Percentiles rank a stretch among this genome's conserved stretches.
phyloP scores from a whole-genome alignment of 257 asterid species.

The Striga asiatica region DNA sequence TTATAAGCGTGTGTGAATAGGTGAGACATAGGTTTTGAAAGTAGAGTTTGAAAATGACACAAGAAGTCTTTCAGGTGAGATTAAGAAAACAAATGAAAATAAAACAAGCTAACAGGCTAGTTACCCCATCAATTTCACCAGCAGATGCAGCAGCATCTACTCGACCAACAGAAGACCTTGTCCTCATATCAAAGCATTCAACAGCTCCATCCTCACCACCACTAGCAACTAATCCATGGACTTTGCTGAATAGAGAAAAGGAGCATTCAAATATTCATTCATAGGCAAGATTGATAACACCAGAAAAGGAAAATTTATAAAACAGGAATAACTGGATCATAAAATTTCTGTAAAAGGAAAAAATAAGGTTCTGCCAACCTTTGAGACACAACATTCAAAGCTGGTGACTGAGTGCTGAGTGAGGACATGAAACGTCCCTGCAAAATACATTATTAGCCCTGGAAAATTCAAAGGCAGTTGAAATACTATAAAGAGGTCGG shows the following conservation, averaged over 20 bases:
- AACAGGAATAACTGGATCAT: not conserved
- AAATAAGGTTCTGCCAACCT: slow-evolving; percentile 41
- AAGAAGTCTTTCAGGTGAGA: slow-evolving; percentile 1
- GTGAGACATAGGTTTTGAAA: too few relatives aligned
- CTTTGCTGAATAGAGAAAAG: slow-evolving; percentile 36
- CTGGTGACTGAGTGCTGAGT: slow-evolving; percentile 79
- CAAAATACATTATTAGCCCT: slow-evolving; percentile 11
- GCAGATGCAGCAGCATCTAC: slow-evolving; percentile 52
- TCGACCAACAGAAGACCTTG: slow-evolving; percentile 84
- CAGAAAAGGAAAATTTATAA: not conserved
- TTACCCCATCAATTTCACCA: slow-evolving; percentile 68
- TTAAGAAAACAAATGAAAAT: not conserved
- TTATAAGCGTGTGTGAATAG: too few relatives aligned
- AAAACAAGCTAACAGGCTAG: not conserved
- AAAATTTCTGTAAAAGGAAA: not conserved
- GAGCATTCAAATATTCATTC: not conserved
- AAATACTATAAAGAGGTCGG: not conserved
- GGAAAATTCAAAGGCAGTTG: not conserved
- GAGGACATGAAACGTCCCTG: slow-evolving; percentile 93
- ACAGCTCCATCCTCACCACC: slow-evolving; percentile 98
- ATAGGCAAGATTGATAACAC: slow-evolving; percentile 8
- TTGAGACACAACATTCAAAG: slow-evolving; percentile 81
- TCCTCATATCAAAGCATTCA: slow-evolving; percentile 87
- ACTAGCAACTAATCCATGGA: slow-evolving; percentile 80
- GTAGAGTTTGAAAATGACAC: too few relatives aligned